Evolutionary conservation across 2,329 filamentous ascomycete species (phyloP), one percentile per base, ranked within the genome.

Genomic region (Apiospora rasikravindrae): DNA sequence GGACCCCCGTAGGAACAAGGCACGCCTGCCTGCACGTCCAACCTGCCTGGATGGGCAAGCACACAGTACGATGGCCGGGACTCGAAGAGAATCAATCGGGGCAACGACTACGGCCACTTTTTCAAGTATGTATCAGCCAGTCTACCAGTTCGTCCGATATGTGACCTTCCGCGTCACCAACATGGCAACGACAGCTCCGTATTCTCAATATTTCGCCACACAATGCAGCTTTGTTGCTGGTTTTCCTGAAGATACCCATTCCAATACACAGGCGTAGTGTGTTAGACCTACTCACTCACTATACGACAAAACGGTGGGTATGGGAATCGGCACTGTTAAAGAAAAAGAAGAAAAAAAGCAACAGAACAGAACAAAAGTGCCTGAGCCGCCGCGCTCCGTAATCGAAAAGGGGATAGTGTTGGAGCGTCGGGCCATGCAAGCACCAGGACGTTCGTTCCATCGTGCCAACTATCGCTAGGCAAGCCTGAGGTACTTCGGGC

Each of bases 1-100:
- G 66, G 66, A 47, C 40, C 40, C 40, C 66, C 66, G 42, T 68
- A 68, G 66, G 66, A 68, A 40, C 66, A 68, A 45, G 42, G 66
- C 66, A 47, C 53, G 45, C 45, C 40, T n/a, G 45, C 45, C 40
- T n/a, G 22, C 45, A 49, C 57, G 19, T 64, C 57, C 57, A 64
- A 40, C 57, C 57, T 64, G 57, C 2, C 19, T 40, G 33, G 33
- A 64, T 40, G 57, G 29, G 7, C 33, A n/a, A 64, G 57, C 19
- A 64, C 57, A 64, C 57, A 64, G 33, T 64, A 64, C 29, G 33
- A 22, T 40, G 11, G 33, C 10, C 57, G 40, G 57, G 57, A 40
- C 57, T 64, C 57, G 57, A 14, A 40, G 57, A 64, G 19, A 64
- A 64, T 64, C 57, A 40, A 40, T n/a, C 57, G 33, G 57, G 57